These are phyloP conservation scores for Ceratocystis huliohia DNA, from an alignment of 2,329 filamentous ascomycete genomes.

Conservation along the genomic window DNA sequence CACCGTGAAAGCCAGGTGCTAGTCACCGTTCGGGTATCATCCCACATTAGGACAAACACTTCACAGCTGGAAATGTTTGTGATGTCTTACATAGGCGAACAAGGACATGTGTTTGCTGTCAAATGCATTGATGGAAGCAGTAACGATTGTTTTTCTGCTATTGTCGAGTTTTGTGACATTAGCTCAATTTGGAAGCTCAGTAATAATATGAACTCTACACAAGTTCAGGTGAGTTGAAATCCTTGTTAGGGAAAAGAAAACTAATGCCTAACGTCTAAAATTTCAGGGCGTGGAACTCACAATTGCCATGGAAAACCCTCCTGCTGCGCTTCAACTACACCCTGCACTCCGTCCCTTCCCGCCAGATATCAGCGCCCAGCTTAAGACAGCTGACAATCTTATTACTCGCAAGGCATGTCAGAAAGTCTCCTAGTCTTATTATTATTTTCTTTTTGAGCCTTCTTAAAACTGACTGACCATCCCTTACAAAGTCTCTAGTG, in stretches of 20 bases:
- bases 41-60: constrained; percentile 18
- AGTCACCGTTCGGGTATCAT: background rate
- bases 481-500: background rate
- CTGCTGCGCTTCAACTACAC: background rate
- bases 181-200: background rate
- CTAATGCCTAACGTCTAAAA: background rate
- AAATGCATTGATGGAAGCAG: constrained; percentile 22
- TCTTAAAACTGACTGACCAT: background rate
- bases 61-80: constrained; percentile 16
- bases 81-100: background rate
- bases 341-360: background rate
- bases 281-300: background rate
- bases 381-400: background rate
- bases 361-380: background rate
- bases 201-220: background rate
- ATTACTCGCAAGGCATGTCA: background rate
- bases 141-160: background rate
- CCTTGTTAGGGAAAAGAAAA: background rate
- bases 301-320: background rate
- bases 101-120: constrained; percentile 26
- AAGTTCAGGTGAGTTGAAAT: background rate
- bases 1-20: constrained; percentile 10
- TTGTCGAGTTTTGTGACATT: constrained; percentile 6
- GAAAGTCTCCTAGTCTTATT: background rate
- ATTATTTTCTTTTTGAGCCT: no score